Evolutionary conservation across 352 stramenopile species (phyloP).

Genomic region (Pythium vanterpoolii): DNA sequence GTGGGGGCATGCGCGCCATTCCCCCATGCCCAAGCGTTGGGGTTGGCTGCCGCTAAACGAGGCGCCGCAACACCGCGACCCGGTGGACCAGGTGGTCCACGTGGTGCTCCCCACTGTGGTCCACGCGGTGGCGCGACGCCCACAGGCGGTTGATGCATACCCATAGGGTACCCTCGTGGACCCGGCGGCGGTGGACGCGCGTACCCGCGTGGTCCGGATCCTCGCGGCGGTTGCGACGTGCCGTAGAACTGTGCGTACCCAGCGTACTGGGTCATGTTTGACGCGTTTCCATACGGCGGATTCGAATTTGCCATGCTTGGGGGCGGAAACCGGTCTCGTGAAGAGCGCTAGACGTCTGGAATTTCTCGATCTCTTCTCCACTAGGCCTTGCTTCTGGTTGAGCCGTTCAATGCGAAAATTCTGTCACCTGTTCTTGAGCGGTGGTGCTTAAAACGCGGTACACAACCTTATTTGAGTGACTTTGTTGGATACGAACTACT

Average conservation of each 20-base stretch:
- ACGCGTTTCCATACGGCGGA: slow-evolving; percentile 22
- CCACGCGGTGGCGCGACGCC: slow-evolving; percentile 11
- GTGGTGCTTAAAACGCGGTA: not conserved
- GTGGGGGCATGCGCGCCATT: slow-evolving; percentile 30
- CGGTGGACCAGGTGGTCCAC: slow-evolving; percentile 2
- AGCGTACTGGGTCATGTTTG: slow-evolving; percentile 23
- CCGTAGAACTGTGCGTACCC: slow-evolving; percentile 25
- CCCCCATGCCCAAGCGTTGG: slow-evolving; percentile 69
- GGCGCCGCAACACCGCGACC: slow-evolving; percentile 20
- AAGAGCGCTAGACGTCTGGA: not conserved
- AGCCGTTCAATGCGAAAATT: not conserved
- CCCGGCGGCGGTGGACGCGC: slow-evolving; percentile 36
- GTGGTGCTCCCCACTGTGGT: slow-evolving; percentile 11
- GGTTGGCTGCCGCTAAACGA: slow-evolving; percentile 15
- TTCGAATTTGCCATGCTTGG: slow-evolving; percentile 21
- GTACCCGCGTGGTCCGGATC: slow-evolving; percentile 9
- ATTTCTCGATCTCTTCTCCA: not conserved
- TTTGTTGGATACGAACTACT: no score
- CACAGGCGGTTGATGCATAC: slow-evolving; percentile 13
- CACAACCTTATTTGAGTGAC: not conserved
- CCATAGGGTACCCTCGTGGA: slow-evolving; percentile 7
- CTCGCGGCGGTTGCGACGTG: slow-evolving; percentile 20
- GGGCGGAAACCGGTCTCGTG: not conserved
- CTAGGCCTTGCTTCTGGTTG: not conserved
- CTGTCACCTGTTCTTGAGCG: not conserved